Evolutionary conservation across 306 rosid species (phyloP).

Genomic region (Coriaria nepalensis): DNA sequence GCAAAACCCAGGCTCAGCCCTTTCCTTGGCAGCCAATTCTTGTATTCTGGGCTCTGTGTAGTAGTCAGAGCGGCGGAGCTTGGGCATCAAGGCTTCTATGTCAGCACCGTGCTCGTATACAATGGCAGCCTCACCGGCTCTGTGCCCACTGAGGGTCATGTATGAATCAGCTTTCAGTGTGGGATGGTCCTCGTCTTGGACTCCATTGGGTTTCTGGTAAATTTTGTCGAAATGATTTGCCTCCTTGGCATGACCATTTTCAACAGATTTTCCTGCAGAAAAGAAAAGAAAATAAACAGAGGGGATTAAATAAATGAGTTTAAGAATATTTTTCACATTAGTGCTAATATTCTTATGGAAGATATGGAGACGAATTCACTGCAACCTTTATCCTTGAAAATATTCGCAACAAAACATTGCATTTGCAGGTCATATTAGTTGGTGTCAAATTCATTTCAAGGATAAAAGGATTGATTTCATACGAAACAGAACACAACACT

Average conservation of each 20-base stretch:
- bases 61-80: constrained; percentile 79
- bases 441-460: too few relatives aligned
- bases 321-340: constrained; percentile 15
- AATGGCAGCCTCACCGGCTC: constrained; percentile 98
- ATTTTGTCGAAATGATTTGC: constrained; percentile 25
- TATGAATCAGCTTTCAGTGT: constrained; percentile 41
- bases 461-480: too few relatives aligned
- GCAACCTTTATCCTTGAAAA: constrained; percentile 21
- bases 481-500: too few relatives aligned
- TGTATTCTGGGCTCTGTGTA: constrained; percentile 79
- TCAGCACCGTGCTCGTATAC: constrained; percentile 96
- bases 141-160: constrained; percentile 78
- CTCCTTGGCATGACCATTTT: constrained; percentile 41
- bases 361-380: background rate
- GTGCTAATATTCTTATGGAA: background rate
- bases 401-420: constrained; percentile 26
- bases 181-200: constrained; percentile 41
- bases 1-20: constrained; percentile 91
- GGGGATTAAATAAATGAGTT: background rate
- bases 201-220: constrained; percentile 45
- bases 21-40: constrained; percentile 94
- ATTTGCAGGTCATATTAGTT: constrained; percentile 1
- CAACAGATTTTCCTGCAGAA: constrained; percentile 29
- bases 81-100: constrained; percentile 93
- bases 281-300: constrained; percentile 10